phyloP scores from a whole-genome alignment of 108 stramenopile species.

The Cafeteria roenbergensis region DNA sequence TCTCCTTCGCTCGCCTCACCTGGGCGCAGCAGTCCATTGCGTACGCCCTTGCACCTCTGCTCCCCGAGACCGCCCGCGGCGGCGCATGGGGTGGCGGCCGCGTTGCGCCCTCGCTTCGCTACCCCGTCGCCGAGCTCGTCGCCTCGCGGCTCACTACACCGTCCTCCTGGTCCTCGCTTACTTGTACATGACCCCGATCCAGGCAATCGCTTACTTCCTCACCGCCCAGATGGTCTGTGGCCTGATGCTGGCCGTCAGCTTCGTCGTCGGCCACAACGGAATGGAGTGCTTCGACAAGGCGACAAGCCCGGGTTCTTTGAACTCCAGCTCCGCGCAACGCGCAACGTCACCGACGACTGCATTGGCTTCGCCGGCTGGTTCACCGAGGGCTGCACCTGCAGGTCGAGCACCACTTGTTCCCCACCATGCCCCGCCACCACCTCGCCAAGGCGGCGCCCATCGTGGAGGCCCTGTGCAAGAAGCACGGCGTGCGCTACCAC shows the following conservation, averaged over 20 bases:
- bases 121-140: conserved; percentile 7
- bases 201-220: conserved; percentile 35
- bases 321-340: conserved; percentile 92
- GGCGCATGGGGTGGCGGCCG: conserved; percentile 1
- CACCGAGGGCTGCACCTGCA: conserved; percentile 93
- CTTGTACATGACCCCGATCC: conserved; percentile 32
- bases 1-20: conserved; percentile 19
- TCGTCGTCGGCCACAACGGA: conserved; percentile 97
- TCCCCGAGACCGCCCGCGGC: too few relatives aligned
- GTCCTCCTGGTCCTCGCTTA: conserved; percentile 59
- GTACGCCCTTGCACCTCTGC: too few relatives aligned
- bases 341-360: conserved; percentile 86
- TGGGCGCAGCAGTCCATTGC: conserved; percentile 23
- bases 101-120: too few relatives aligned
- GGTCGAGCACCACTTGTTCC: conserved; percentile 99
- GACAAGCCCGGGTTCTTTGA: conserved; percentile 94
- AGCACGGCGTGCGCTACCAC: conserved; percentile 67
- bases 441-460: conserved; percentile 43
- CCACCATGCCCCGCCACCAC: conserved; percentile 57
- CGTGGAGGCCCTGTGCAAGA: conserved; percentile 57
- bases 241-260: conserved; percentile 82
- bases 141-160: conserved; percentile 61
- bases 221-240: conserved; percentile 68
- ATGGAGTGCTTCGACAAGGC: conserved; percentile 90
- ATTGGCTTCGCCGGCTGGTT: conserved; percentile 53